Evolutionary conservation across 2,329 filamentous ascomycete genomes (phyloP).

Genomic region (Colletotrichum echinochloae): DNA sequence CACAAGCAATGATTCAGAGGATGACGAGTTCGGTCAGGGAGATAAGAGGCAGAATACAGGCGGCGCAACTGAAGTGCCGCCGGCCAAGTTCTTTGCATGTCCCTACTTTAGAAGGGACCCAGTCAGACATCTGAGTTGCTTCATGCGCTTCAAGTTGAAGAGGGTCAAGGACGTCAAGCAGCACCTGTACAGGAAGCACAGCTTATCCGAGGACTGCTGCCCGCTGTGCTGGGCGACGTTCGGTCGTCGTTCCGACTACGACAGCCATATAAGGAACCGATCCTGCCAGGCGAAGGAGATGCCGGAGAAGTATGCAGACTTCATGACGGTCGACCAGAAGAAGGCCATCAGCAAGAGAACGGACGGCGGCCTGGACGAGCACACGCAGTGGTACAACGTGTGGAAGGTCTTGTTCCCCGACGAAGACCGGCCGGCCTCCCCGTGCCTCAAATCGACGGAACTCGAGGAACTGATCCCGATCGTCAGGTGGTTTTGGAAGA

Average conservation of each 20-base stretch:
- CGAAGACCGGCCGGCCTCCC: background rate
- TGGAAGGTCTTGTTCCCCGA: background rate
- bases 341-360: background rate
- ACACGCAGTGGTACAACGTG: background rate
- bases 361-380: background rate
- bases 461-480: background rate
- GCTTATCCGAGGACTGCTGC: background rate
- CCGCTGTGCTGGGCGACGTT: conserved; percentile 6
- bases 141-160: conserved; percentile 42
- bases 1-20: background rate
- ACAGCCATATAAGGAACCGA: background rate
- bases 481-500: conserved; percentile 3
- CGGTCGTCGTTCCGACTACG: background rate
- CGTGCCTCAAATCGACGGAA: conserved; percentile 9
- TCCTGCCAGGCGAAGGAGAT: background rate
- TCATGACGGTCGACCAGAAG: conserved; percentile 7
- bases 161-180: conserved; percentile 49
- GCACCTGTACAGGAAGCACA: conserved; percentile 43
- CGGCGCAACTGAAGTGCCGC: background rate
- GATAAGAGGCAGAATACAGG: background rate
- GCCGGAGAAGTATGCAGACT: background rate
- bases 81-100: conserved; percentile 41
- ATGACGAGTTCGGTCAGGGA: background rate
- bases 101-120: conserved; percentile 48
- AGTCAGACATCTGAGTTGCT: conserved; percentile 44